Evolutionary conservation across 2,329 filamentous ascomycete species (phyloP).

Genomic region (Claviceps maximensis): DNA sequence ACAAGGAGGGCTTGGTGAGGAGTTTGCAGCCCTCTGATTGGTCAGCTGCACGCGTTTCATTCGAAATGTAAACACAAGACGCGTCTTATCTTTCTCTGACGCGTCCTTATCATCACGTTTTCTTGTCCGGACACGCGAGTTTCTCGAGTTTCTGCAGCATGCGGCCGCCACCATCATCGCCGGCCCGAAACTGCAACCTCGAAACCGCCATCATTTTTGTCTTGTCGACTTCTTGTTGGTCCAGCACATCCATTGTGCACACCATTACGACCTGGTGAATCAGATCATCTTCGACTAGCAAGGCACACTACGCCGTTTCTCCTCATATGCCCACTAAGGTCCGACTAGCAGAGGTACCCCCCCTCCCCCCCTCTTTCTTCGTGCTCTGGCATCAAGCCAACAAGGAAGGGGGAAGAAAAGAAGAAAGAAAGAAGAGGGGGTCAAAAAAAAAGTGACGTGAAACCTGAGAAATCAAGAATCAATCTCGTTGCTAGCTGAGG

Average conservation of each 20-base stretch:
- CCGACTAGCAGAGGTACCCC: not conserved
- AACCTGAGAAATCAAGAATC: too few species aligned
- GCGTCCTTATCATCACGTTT: not conserved
- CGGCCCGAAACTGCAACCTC: not conserved
- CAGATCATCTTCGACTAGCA: not conserved
- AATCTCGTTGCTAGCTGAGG: too few species aligned
- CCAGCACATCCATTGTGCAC: not conserved
- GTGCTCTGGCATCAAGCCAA: not conserved
- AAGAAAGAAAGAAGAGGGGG: too few species aligned
- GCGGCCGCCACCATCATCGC: not conserved
- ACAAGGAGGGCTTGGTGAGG: too few species aligned
- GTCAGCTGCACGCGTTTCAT: not conserved
- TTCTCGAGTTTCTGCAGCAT: not conserved
- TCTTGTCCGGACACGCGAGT: too few species aligned
- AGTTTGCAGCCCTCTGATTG: not conserved
- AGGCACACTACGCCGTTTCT: not conserved
- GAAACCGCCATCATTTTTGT: not conserved
- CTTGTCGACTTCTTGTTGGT: slow-evolving; percentile 1
- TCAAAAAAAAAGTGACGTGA: too few species aligned
- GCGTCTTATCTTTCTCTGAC: slow-evolving; percentile 3
- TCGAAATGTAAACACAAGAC: slow-evolving; percentile 5
- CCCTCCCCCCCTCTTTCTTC: not conserved
- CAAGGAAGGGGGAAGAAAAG: too few species aligned
- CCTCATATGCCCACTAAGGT: slow-evolving; percentile 1
- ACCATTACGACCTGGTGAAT: not conserved